phyloP scores from a whole-genome alignment of 768 basidiomycete species.

The Lactarius tabidus region DNA sequence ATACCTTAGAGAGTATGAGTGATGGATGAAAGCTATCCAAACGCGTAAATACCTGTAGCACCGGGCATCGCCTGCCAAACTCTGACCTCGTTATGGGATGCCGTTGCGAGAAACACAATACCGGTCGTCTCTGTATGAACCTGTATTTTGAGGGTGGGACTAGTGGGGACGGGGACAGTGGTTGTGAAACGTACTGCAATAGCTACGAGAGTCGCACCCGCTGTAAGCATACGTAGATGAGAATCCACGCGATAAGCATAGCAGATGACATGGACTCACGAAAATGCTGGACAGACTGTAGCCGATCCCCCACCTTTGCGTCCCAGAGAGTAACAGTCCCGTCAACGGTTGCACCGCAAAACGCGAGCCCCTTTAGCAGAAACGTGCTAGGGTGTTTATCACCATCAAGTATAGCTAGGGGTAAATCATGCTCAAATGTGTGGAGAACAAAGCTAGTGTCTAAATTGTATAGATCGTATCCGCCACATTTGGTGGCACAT shows the following conservation, averaged over 20 bases:
- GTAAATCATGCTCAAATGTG: not conserved
- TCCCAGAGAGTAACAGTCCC: constrained; percentile 3
- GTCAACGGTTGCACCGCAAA: not conserved
- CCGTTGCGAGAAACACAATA: not conserved
- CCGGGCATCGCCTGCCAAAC: not conserved
- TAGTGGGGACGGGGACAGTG: too few species aligned
- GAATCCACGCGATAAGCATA: not conserved
- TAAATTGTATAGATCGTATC: constrained; percentile 1
- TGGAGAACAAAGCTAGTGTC: not conserved
- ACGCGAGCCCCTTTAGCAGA: not conserved
- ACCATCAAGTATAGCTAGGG: not conserved
- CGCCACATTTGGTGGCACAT: not conserved
- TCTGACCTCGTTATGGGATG: not conserved
- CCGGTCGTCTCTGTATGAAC: not conserved
- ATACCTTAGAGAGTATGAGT: too few species aligned
- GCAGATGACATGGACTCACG: not conserved
- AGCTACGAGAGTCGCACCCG: not conserved
- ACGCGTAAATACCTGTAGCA: not conserved
- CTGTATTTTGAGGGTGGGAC: too few species aligned
- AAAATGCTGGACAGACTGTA: not conserved
- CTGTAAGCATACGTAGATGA: not conserved
- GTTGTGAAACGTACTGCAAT: not conserved
- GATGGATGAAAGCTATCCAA: too few species aligned
- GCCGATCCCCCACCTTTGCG: not conserved
- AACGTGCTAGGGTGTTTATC: not conserved